phyloP scores from a whole-genome alignment of 352 stramenopile genomes.

The Globisporangium uncinulatum region DNA sequence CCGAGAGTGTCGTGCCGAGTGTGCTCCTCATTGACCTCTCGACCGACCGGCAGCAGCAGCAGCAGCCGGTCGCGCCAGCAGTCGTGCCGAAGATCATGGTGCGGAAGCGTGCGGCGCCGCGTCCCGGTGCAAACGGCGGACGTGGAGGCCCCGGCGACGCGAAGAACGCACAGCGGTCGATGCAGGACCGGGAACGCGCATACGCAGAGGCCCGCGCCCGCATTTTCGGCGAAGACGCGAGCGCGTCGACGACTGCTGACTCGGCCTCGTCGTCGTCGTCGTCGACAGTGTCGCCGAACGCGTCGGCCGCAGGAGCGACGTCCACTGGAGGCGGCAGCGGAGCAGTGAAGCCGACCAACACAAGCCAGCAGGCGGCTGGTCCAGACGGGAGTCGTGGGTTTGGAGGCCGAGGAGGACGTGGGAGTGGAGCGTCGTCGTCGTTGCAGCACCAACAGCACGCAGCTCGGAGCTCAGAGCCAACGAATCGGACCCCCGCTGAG shows the following conservation, averaged over 20 bases:
- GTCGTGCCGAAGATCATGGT: slow-evolving; percentile 92
- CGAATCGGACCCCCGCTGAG: not conserved
- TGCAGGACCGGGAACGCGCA: slow-evolving; percentile 90
- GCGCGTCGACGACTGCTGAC: slow-evolving; percentile 13
- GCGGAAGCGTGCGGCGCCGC: slow-evolving; percentile 48
- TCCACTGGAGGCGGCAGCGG: slow-evolving; percentile 5
- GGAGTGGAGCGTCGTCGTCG: not conserved
- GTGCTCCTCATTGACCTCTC: slow-evolving; percentile 89
- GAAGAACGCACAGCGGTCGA: slow-evolving; percentile 56
- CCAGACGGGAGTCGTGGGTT: slow-evolving; percentile 54
- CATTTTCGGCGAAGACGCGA: slow-evolving; percentile 86
- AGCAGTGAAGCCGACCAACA: slow-evolving; percentile 10
- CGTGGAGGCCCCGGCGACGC: slow-evolving; percentile 14
- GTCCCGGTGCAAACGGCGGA: slow-evolving; percentile 31
- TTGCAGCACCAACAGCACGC: not conserved
- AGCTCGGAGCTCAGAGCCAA: not conserved
- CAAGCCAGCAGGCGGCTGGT: slow-evolving; percentile 41
- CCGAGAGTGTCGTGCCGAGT: slow-evolving; percentile 65
- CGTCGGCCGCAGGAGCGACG: slow-evolving; percentile 4
- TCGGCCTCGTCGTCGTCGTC: slow-evolving; percentile 10
- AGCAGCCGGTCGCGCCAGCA: slow-evolving; percentile 57
- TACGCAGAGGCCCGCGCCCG: slow-evolving; percentile 93
- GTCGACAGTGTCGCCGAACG: slow-evolving; percentile 13
- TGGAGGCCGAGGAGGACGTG: slow-evolving; percentile 9
- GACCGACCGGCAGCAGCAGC: slow-evolving; percentile 57